Conservation (phyloP, 352 stramenopile genomes). For the Vaucheria bursata region DNA sequence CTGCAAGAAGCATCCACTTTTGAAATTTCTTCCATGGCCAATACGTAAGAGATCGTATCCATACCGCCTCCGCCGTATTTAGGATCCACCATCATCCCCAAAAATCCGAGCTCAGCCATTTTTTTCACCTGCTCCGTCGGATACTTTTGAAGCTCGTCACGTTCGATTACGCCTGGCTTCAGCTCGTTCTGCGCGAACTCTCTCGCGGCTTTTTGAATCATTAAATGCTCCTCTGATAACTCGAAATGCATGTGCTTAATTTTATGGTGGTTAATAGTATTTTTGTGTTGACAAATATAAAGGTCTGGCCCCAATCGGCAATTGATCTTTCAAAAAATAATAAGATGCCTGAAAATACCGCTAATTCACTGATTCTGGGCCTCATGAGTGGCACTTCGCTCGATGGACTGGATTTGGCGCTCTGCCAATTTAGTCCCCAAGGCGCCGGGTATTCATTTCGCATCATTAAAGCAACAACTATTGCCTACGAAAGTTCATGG, state of each 20-base stretch:
- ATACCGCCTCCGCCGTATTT: constrained; percentile 93
- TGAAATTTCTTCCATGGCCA: constrained; percentile 86
- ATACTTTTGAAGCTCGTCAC: no score
- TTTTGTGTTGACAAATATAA: no score
- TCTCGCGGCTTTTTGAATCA: no score
- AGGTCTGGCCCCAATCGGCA: no score
- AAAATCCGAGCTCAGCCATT: constrained; percentile 84
- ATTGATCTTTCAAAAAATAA: no score
- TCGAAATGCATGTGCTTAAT: no score
- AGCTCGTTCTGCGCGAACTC: no score
- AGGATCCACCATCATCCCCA: constrained; percentile 88
- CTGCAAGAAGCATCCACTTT: constrained; percentile 95
- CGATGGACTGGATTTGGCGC: background rate
- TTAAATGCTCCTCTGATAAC: no score
- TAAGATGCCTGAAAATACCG: no score
- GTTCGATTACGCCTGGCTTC: no score
- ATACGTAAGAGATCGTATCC: constrained; percentile 83
- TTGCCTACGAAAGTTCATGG: background rate
- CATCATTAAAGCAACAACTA: background rate
- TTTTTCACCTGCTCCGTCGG: no score
- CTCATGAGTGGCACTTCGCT: background rate
- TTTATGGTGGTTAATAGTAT: no score
- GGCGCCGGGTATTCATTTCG: background rate
- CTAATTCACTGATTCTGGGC: background rate
- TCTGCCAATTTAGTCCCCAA: background rate